Evolutionary conservation across 2,329 filamentous ascomycete genomes (phyloP).

Genomic region (Aurifilum marmelostoma): DNA sequence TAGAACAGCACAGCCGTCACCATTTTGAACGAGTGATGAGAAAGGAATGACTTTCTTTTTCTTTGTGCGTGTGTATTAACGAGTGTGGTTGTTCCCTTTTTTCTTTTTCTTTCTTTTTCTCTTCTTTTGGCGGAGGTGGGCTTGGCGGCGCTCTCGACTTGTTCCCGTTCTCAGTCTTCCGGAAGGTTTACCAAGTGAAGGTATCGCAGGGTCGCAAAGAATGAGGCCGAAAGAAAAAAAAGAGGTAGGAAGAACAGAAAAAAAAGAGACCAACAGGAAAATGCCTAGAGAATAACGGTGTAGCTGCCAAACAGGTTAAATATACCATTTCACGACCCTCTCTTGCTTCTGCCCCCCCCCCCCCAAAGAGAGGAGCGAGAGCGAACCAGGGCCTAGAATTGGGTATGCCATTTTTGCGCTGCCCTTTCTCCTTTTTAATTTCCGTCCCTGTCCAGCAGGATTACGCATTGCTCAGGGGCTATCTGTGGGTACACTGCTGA

Average conservation of each 20-base stretch:
- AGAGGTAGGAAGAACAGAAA: constrained; percentile 7
- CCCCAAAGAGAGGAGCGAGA: background rate
- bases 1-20: constrained; percentile 21
- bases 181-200: background rate
- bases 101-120: no score
- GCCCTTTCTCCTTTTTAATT: constrained; percentile 15
- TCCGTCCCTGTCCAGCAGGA: constrained; percentile 16
- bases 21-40: constrained; percentile 21
- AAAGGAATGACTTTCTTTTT: no score
- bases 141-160: background rate
- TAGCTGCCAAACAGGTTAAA: constrained; percentile 12
- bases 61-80: no score
- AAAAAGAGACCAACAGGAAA: background rate
- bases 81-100: no score
- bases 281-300: background rate
- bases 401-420: background rate
- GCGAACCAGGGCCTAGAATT: background rate
- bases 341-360: background rate
- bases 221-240: background rate
- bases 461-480: constrained; percentile 13
- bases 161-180: constrained; percentile 4
- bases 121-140: background rate
- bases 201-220: background rate
- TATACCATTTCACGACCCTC: background rate
- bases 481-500: constrained; percentile 6